A percentile compares a stretch with the other conserved stretches of the same genome.
Conservation (phyloP, 2,329 filamentous ascomycete species). For the Pseudocercospora ulei region DNA sequence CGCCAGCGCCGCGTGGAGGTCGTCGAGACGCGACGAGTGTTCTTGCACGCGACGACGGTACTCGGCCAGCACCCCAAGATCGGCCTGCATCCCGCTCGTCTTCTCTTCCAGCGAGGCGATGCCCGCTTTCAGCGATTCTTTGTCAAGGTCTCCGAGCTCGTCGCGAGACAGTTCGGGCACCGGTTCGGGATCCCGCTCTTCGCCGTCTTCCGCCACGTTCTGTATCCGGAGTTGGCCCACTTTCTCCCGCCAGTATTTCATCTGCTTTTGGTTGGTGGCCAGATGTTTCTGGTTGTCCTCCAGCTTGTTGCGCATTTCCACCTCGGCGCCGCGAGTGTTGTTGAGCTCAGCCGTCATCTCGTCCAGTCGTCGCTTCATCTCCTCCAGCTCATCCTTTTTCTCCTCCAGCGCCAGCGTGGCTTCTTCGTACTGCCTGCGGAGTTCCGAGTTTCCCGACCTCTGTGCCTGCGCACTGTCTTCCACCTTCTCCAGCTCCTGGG, state of each 20-base stretch:
- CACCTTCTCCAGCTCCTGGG: constrained; percentile 64
- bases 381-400: constrained; percentile 70
- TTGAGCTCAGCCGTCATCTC: constrained; percentile 78
- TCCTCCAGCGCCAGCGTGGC: constrained; percentile 64
- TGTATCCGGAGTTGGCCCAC: constrained; percentile 72
- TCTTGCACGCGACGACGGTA: constrained; percentile 81
- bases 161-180: constrained; percentile 71
- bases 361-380: constrained; percentile 76
- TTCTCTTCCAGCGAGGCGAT: constrained; percentile 61
- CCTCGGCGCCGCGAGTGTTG: constrained; percentile 76
- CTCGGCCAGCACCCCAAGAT: constrained; percentile 77
- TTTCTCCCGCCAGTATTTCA: constrained; percentile 83
- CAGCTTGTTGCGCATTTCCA: constrained; percentile 96
- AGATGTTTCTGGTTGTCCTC: constrained; percentile 91
- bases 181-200: constrained; percentile 48
- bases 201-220: constrained; percentile 54
- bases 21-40: constrained; percentile 68
- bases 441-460: constrained; percentile 61
- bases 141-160: constrained; percentile 55
- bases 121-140: constrained; percentile 52
- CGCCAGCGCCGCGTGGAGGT: constrained; percentile 67
- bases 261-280: constrained; percentile 71
- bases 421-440: constrained; percentile 64
- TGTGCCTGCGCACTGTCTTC: constrained; percentile 71
- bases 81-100: constrained; percentile 70